phyloP scores from a whole-genome alignment of 1,284 basidiomycete species.

The Porogramme epimiltina region DNA sequence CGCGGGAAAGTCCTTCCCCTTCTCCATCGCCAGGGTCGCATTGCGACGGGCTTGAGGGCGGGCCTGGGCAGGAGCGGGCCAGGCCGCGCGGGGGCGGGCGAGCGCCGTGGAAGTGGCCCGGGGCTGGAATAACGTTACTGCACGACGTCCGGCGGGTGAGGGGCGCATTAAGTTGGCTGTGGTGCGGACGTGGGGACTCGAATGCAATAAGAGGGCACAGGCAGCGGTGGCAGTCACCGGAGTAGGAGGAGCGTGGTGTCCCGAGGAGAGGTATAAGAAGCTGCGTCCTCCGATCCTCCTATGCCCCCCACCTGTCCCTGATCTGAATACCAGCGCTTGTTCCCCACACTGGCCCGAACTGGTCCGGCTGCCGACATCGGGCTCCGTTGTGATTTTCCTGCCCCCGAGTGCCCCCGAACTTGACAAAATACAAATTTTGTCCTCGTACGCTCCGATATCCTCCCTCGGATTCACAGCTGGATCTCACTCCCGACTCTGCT shows the following conservation, averaged over 20 bases:
- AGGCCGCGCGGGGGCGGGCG: background rate
- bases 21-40: background rate
- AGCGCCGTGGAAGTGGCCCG: background rate
- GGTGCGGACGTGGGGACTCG: background rate
- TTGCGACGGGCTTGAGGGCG: background rate
- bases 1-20: background rate
- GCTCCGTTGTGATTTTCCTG: too few species aligned
- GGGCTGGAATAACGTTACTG: background rate
- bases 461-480: too few species aligned
- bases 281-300: too few species aligned
- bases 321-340: too few species aligned
- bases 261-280: background rate
- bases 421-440: too few species aligned
- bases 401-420: too few species aligned
- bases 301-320: too few species aligned
- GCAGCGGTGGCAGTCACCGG: background rate
- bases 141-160: background rate
- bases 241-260: background rate
- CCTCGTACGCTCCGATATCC: too few species aligned
- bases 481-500: too few species aligned
- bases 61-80: background rate
- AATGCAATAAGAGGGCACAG: background rate
- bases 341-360: too few species aligned
- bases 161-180: background rate
- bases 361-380: too few species aligned